Evolutionary conservation across 176 grass and related monocot genomes (phyloP).

Genomic region (Rhipidocladum racemiflorum): DNA sequence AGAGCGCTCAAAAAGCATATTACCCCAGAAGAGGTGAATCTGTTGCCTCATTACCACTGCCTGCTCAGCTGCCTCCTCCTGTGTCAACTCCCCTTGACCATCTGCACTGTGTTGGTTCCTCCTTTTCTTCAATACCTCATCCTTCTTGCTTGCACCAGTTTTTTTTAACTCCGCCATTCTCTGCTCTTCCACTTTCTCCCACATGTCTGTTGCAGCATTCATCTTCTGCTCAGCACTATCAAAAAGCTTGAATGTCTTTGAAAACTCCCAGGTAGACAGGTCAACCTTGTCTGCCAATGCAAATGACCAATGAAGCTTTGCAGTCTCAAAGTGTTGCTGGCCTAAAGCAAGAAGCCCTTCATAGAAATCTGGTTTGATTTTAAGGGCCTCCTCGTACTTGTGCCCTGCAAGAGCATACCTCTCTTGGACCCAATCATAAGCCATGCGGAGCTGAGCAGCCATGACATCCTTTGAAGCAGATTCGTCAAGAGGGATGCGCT

Average conservation of each 20-base stretch:
- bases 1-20: conserved; percentile 98
- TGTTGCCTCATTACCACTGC: conserved; percentile 89
- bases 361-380: conserved; percentile 95
- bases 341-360: conserved; percentile 97
- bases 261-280: conserved; percentile 71
- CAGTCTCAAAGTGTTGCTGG: conserved; percentile 93
- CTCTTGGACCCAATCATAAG: conserved; percentile 86
- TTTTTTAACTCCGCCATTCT: conserved; percentile 74
- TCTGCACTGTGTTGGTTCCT: conserved; percentile 54
- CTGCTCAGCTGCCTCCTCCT: conserved; percentile 81
- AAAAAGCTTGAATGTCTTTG: conserved; percentile 79
- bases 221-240: conserved; percentile 88
- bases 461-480: conserved; percentile 70
- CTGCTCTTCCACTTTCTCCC: conserved; percentile 95
- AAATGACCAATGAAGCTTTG: conserved; percentile 97
- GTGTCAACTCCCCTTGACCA: conserved; percentile 62
- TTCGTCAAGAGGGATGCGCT: conserved; percentile 90
- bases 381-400: conserved; percentile 81
- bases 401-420: conserved; percentile 71
- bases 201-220: conserved; percentile 89
- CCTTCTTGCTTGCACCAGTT: conserved; percentile 50
- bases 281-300: conserved; percentile 84
- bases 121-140: conserved; percentile 68
- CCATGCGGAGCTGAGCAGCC: conserved; percentile 61
- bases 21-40: conserved; percentile 98